Base-by-base conservation (phyloP, 768 basidiomycete genomes). In the Ramaria sp. region DNA sequence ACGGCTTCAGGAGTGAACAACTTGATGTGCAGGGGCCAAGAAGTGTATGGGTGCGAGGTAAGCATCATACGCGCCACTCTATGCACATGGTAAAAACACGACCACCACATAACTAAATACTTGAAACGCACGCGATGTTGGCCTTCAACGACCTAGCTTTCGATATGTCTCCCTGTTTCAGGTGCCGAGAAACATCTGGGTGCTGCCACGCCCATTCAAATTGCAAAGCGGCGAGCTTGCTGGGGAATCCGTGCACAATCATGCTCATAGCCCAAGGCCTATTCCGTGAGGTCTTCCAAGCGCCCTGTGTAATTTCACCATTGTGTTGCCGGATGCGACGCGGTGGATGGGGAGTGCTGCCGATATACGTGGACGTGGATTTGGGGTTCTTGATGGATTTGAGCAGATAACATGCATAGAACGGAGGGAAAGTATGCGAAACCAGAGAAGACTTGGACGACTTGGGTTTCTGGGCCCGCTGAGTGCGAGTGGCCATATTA, bases 161-260 rank as follows among this genome's bases (percentile, higher is more conserved):
- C 2, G 22, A 13, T 22, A 57, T 48, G 34, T 38, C 41, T 27
- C 31, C 50, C 20, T 51, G 59, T 17, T 48, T 51, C 10, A 45
- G 22, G 39, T 42, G 58, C 33, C 48, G 51, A 38, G 55, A 47
- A 4, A 50, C 4, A 30, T 38, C n/a, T n/a, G 55, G 55, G 66
- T 90, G 83, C 66, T 90, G 88, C 88, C 88, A 91, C 30, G 84
- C 82, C 86, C 86, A 90, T 70, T 89, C 87, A 63, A 90, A 90
- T 68, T 88, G 80, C 22, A 82, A 69, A 11, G 90, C 88, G 1
- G 86, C 78, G 67, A 88, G 68, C 66, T 80, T 82, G 56, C 84
- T 87, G 0, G 88, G 87, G 63, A 92, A 91, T 4, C 89, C 90
- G 65, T 88, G 78, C 1, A 91, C 83, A 38, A 91, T 83, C 83